Evolutionary conservation across 192 early-diverging fungal genomes (phyloP), one percentile per base, ranked within the genome.

Genomic region (Funneliformis geosporum): DNA sequence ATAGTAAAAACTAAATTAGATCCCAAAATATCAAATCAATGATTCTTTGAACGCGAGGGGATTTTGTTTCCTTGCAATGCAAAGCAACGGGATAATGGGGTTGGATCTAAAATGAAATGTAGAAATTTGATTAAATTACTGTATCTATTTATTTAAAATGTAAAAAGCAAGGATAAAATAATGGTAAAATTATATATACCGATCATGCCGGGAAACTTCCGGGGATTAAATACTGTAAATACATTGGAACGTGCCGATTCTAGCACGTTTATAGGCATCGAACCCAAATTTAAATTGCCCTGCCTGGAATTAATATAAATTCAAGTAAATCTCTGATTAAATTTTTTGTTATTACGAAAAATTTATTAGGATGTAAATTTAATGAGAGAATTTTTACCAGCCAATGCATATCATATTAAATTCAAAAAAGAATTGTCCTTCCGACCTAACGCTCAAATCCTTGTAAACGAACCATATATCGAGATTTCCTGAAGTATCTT

Each of bases 141-240:
- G 6, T 18, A 55, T 55, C 0, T 16, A 47, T 12, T 12, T 2
- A 18, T 50, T 50, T 50, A 0, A 16, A 16, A 18, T n/a, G n/a
- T n/a, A n/a, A n/a, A n/a, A n/a, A n/a, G n/a, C n/a, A n/a, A n/a
- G n/a, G n/a, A n/a, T n/a, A n/a, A 55, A 43, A 5, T 43, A 43
- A 43, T 55, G 47, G 6, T 55, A 18, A 18, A 18, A 55, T 21
- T 55, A 14, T 10, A 65, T 60, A 84, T n/a, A n/a, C 83, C 83
- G 44, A 78, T 74, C 84, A 84, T 84, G 1, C 85, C 85, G 8
- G 85, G 85, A 71, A 86, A 86, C 10, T 60, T 78, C 18, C 82
- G 82, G 8, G 85, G 75, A 11, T 78, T 60, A 81, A 82, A 86
- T 5, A 84, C 85, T 8, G 75, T 80, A 40, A 86, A 86, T 14